Evolutionary conservation across 768 basidiomycete genomes (phyloP).

Genomic region (Plicaturopsis crispa): DNA sequence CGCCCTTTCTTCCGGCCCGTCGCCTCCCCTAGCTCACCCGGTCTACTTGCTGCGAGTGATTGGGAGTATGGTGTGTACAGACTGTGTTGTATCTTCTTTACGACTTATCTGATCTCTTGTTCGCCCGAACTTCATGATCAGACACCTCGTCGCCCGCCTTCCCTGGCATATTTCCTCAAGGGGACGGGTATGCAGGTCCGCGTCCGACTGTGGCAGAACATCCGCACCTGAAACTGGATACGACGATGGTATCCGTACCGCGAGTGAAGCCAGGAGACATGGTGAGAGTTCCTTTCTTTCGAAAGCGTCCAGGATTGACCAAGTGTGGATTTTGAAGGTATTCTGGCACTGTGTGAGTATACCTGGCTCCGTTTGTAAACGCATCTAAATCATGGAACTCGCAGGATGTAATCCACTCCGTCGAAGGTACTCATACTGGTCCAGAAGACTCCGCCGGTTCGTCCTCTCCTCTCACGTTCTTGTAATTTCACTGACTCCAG

Average conservation of each 20-base stretch:
- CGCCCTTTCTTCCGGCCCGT: conserved; percentile 67
- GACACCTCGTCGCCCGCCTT: conserved; percentile 43
- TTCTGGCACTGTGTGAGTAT: conserved; percentile 62
- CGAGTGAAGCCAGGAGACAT: conserved; percentile 70
- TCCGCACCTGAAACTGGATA: conserved; percentile 57
- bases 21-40: conserved; percentile 29
- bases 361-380: too few relatives aligned
- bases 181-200: conserved; percentile 31
- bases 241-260: conserved; percentile 66
- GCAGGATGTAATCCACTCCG: conserved; percentile 38
- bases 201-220: conserved; percentile 47
- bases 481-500: background rate
- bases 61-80: conserved; percentile 40
- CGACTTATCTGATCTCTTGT: background rate
- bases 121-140: conserved; percentile 11
- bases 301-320: too few relatives aligned
- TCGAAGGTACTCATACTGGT: conserved; percentile 26
- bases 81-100: background rate
- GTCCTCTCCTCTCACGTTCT: conserved; percentile 2
- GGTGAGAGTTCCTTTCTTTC: too few relatives aligned
- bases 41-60: conserved; percentile 40
- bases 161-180: conserved; percentile 37
- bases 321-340: too few relatives aligned
- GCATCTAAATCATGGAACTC: background rate
- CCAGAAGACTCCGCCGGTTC: conserved; percentile 47